Percentiles rank a stretch among this genome's conserved stretches.
These are phyloP conservation scores for Colletotrichum ledebouriae DNA, from an alignment of 2,329 filamentous ascomycete species.

Conservation along the genomic window DNA sequence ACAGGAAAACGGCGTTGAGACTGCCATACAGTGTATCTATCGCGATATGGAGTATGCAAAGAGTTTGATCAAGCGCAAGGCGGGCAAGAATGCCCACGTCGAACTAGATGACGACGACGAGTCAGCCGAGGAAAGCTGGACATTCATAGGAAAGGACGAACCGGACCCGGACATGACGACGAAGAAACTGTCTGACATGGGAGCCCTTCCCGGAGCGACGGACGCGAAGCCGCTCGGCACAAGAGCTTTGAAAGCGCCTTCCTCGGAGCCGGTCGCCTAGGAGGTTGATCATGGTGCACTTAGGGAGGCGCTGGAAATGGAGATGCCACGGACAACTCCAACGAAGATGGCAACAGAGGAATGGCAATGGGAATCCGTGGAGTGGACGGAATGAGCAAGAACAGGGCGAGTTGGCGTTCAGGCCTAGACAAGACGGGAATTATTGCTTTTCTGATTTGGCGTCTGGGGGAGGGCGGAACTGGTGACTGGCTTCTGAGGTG, in stretches of 20 bases:
- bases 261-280: constrained; percentile 32
- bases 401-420: constrained; percentile 23
- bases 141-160: constrained; percentile 78
- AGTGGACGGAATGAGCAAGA: not conserved
- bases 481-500: not conserved
- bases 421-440: constrained; percentile 21
- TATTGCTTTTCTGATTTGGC: constrained; percentile 10
- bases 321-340: not conserved
- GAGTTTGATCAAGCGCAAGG: constrained; percentile 79
- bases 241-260: constrained; percentile 25
- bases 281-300: not conserved
- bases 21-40: constrained; percentile 92
- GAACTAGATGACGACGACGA: constrained; percentile 67
- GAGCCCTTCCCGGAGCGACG: constrained; percentile 1
- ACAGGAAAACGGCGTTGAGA: constrained; percentile 90
- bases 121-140: constrained; percentile 89
- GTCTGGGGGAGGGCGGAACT: constrained; percentile 5
- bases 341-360: not conserved
- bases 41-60: constrained; percentile 94
- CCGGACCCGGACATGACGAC: constrained; percentile 60
- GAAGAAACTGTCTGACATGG: constrained; percentile 51
- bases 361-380: constrained; percentile 21
- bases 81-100: constrained; percentile 61
- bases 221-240: constrained; percentile 32
- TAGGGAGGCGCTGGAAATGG: not conserved